Base-by-base conservation (phyloP, 1,284 basidiomycete genomes). In the Heterobasidion occidentale region DNA sequence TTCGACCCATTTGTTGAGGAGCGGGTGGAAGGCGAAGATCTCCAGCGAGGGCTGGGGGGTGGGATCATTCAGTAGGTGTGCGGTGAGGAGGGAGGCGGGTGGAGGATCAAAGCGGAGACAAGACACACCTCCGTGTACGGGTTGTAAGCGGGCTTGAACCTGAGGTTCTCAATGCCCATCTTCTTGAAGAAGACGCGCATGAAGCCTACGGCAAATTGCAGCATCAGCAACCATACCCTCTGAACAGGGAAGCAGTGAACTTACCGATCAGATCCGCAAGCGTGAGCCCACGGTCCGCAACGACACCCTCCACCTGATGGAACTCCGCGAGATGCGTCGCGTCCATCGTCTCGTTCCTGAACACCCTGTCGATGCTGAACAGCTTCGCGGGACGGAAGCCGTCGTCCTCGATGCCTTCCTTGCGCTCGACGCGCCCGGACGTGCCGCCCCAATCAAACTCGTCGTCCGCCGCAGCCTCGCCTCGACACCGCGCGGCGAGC, bases 271-370 rank as follows among this genome's bases (percentile, higher is more conserved):
- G 77, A 71, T 99, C 94, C 15, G 94, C 97, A n/a, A 99, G 77
- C 2, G 96, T 99, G 59, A 99, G 77, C 60, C 88, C 85, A 64
- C 88, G 85, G 74, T 99, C 97, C 14, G 97, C 97, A 14, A 99
- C 94, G 50, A 99, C 96, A 58, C 97, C 97, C 73, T 99, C 97
- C 12, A 99, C 97, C 74, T 99, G 97, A 70, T 99, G 96, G 79
- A 99, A 99, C 74, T 99, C 97, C 17, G 97, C 97, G 59, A 99
- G 69, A 77, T 99, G 97, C n/a, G 97, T 99, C 42, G 95, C 95
- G 72, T 99, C 97, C 76, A 94, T 94, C 0, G 97, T 94, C 74
- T 99, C 97, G 67, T 99, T 99, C 68, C 97, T 82, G 86, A 99
- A 99, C 17, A 99, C 97, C 54, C 97, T 81, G 72, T 99, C 97